Conservation (phyloP, 2,329 filamentous ascomycete species). For the Neurospora sp. region DNA sequence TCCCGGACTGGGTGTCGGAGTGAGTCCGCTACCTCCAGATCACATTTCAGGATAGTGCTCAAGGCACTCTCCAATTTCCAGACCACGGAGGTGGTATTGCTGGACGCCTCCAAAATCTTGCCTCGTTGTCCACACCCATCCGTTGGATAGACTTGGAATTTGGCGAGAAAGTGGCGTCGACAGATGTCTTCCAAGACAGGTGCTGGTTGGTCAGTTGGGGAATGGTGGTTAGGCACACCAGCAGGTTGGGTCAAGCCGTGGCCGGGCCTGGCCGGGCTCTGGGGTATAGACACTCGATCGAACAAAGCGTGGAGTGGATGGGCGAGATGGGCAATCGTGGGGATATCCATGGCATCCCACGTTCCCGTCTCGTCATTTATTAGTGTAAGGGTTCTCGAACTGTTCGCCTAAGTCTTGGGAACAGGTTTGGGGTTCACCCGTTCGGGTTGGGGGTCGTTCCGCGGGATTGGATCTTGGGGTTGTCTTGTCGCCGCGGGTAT, state of each 20-base stretch:
- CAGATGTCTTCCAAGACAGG: neutral
- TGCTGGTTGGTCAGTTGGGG: neutral
- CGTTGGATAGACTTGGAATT: neutral
- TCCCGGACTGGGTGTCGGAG: neutral
- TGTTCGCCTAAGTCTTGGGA: neutral
- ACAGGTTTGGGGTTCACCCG: neutral
- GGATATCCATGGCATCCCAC: neutral
- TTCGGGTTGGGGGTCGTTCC: neutral
- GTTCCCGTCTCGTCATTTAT: neutral
- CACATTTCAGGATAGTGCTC: neutral
- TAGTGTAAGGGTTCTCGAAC: neutral
- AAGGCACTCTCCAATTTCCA: neutral
- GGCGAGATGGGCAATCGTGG: neutral
- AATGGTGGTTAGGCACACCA: neutral
- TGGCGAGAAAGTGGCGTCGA: neutral
- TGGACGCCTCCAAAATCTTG: neutral
- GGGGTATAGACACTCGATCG: neutral
- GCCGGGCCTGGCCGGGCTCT: neutral
- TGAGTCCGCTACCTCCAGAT: neutral
- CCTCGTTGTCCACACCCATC: neutral
- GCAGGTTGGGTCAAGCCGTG: neutral
- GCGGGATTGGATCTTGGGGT: neutral
- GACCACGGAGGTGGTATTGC: neutral
- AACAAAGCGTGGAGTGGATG: neutral
- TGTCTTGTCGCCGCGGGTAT: neutral